Conservation (phyloP, 2,329 filamentous ascomycete species). For the Fusarium sp. region DNA sequence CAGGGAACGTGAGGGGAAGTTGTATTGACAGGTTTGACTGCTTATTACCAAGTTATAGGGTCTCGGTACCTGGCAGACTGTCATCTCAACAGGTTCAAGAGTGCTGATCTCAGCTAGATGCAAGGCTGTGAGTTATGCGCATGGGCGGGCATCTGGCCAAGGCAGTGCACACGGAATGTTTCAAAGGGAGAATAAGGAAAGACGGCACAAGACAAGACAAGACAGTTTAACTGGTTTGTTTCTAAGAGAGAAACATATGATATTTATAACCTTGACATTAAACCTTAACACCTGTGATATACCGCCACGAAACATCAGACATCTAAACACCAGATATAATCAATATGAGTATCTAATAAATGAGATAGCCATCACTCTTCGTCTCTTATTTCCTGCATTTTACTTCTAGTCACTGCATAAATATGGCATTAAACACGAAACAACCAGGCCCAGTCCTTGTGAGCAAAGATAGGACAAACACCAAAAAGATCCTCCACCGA, state of each 20-base stretch:
- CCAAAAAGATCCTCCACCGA: conserved; percentile 16
- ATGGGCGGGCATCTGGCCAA: neutral
- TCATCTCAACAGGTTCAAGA: neutral
- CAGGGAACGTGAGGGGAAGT: neutral
- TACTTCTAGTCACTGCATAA: conserved; percentile 11
- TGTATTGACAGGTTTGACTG: neutral
- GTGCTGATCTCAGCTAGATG: conserved; percentile 14
- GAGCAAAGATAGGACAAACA: conserved; percentile 30
- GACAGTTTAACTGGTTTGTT: conserved; percentile 9
- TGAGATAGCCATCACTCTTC: neutral
- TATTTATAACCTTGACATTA: neutral
- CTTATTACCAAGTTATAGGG: neutral
- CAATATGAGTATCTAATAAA: too few species aligned
- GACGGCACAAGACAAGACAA: neutral
- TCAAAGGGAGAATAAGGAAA: neutral
- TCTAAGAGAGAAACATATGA: neutral
- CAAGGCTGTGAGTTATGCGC: conserved; percentile 10
- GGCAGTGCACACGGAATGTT: conserved; percentile 11
- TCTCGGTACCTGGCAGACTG: neutral
- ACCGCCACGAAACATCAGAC: too few species aligned
- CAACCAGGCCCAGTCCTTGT: conserved; percentile 7
- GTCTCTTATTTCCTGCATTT: neutral
- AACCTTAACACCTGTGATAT: neutral
- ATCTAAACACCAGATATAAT: too few species aligned
- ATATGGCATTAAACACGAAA: conserved; percentile 24